Conservation (phyloP, 1,284 basidiomycete species). For the Wolfiporia cocos region DNA sequence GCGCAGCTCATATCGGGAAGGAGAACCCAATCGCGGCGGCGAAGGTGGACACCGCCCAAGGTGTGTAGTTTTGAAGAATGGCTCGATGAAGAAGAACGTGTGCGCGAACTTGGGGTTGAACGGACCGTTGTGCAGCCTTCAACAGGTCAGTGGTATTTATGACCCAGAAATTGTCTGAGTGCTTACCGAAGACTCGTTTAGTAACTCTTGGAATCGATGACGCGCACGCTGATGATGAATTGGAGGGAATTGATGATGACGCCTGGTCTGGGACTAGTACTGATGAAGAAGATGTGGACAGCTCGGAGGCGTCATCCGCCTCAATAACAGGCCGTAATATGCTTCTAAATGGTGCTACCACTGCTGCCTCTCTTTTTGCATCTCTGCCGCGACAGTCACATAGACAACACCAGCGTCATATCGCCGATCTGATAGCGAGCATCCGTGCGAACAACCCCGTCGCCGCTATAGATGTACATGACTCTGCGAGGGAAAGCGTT, state of each 20-base stretch:
- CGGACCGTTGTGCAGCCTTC: not conserved
- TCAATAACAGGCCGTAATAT: no score
- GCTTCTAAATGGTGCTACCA: no score
- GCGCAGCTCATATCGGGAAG: constrained; percentile 1
- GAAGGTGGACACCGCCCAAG: constrained; percentile 20
- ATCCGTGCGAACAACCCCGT: not conserved
- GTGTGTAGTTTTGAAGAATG: constrained; percentile 17
- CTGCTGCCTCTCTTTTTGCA: no score
- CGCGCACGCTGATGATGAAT: not conserved
- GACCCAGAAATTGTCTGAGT: not conserved
- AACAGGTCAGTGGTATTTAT: not conserved
- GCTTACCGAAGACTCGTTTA: not conserved
- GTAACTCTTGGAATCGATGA: no score
- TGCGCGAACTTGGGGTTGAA: constrained; percentile 6
- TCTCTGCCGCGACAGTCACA: not conserved
- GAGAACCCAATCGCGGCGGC: not conserved
- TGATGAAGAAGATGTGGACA: no score
- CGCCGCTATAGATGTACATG: constrained; percentile 7
- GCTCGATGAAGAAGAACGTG: constrained; percentile 20
- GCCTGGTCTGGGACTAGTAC: no score
- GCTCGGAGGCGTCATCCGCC: no score
- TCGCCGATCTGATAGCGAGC: not conserved
- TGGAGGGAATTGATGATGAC: no score
- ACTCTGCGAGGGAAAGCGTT: constrained; percentile 1
- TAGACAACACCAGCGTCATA: not conserved